phyloP scores from a whole-genome alignment of 140 eudicot genomes.

The Stevia rebaudiana region DNA sequence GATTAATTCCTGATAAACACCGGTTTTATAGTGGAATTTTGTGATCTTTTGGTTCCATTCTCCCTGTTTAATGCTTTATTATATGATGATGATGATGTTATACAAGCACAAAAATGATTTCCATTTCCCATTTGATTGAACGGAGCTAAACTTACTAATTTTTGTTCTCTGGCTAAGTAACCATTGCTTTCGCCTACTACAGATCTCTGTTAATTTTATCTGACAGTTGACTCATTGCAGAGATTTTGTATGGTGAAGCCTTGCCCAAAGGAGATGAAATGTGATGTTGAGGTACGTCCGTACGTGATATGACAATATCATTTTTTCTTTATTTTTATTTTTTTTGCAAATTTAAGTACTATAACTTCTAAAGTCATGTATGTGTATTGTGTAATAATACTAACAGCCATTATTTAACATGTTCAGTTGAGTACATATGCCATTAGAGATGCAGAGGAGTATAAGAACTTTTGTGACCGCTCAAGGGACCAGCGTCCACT shows the following conservation, averaged over 20 bases:
- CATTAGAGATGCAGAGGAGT: slow-evolving; percentile 97
- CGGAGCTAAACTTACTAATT: neutral
- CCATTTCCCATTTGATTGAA: slow-evolving; percentile 8
- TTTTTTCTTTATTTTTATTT: neutral
- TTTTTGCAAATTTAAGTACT: neutral
- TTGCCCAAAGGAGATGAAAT: slow-evolving; percentile 95
- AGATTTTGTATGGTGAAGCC: slow-evolving; percentile 95
- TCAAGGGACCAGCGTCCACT: slow-evolving; percentile 90
- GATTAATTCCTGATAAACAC: neutral
- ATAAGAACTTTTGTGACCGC: slow-evolving; percentile 95
- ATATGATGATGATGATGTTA: slow-evolving; percentile 5
- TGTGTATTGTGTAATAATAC: neutral
- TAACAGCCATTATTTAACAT: slow-evolving; percentile 11
- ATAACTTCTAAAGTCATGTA: neutral
- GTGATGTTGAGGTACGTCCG: slow-evolving; percentile 97
- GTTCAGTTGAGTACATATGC: slow-evolving; percentile 82
- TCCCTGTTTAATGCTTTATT: neutral
- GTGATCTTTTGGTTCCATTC: neutral
- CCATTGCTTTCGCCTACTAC: slow-evolving; percentile 5
- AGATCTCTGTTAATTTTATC: slow-evolving; percentile 10
- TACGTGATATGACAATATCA: slow-evolving; percentile 18
- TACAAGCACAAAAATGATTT: neutral
- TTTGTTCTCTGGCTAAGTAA: slow-evolving; percentile 7
- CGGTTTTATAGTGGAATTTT: neutral
- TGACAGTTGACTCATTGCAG: slow-evolving; percentile 53